Base-by-base conservation (phyloP, 805 yeast genomes). In the Wickerhamiella azymoides region DNA sequence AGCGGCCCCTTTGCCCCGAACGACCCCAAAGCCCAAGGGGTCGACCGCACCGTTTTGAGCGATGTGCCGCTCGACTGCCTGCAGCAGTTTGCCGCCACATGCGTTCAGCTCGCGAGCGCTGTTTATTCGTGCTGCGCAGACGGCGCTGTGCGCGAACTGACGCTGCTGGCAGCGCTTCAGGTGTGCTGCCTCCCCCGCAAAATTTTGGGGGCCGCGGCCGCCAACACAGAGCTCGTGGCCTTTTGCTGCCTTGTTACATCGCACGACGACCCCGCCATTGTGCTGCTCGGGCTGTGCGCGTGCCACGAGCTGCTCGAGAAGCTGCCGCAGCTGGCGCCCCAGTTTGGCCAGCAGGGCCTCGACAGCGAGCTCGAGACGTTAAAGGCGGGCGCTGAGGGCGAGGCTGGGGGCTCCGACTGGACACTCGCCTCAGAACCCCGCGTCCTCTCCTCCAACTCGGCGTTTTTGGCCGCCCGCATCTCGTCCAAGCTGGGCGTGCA, bases 131-230 rank as follows among this genome's bases (percentile, higher is more conserved):
- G 54, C 9, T 41, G 48, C 33, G 48, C 53, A 1, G 51, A 47
- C 19, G 16, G 35, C 9, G 40, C 45, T 2, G 43, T 54, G 16
- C 43, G 56, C 1, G 52, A 54, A 36, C 43, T 43, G 16, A 49
- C 54, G 2, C 36, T 54, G 18, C 41, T 47, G 24, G 45, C 50
- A 6, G 53, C 40, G 52, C 55, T 39, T 52, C 62, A 39, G 48
- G 50, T 50, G 41, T 57, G 45, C 28, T 43, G 33, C 3, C 44
- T 40, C 26, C 51, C 37, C 2, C n/a, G 17, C 8, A 40, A 32
- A 3, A 25, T 33, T 2, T 36, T 52, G 21, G 14, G 30, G 2
- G 25, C 33, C 2, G 30, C 54, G 8, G 40, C 35, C 8, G 21
- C 28, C 2, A 37, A 36, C 14, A 30, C 41, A 2, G 52, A 49